phyloP scores from a whole-genome alignment of 2,329 filamentous ascomycete species.

The Fusarium temperatum region DNA sequence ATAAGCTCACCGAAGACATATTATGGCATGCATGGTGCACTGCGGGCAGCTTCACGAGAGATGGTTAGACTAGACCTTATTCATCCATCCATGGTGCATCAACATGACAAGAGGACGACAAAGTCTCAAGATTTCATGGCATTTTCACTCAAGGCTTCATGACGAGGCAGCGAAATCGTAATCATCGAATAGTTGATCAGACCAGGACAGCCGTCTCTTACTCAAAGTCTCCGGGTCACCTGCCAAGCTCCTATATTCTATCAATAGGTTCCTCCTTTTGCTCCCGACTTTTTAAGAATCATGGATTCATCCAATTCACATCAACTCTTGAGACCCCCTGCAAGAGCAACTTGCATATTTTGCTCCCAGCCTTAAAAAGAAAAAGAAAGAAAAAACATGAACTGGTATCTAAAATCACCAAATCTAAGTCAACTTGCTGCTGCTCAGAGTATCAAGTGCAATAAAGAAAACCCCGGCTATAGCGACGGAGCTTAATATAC shows the following conservation, averaged over 20 bases:
- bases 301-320: slow-evolving; percentile 25
- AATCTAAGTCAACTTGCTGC: neutral
- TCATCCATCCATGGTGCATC: neutral
- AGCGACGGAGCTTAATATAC: neutral
- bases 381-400: neutral
- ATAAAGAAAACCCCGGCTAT: neutral
- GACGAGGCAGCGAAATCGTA: neutral
- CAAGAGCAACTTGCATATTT: neutral
- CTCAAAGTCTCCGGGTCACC: neutral
- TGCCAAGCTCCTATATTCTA: neutral
- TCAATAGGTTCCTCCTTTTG: neutral
- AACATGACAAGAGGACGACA: neutral
- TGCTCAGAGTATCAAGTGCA: neutral
- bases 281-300: slow-evolving; percentile 17
- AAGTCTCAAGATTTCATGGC: neutral
- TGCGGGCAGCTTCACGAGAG: neutral
- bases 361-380: neutral
- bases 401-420: neutral
- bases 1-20: neutral
- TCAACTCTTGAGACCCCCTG: neutral
- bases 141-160: neutral
- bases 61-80: neutral
- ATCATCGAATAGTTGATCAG: neutral
- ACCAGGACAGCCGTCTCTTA: neutral
- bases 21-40: neutral